phyloP scores from a whole-genome alignment of 768 basidiomycete genomes.

The Chalciporus sphaerocephalus region DNA sequence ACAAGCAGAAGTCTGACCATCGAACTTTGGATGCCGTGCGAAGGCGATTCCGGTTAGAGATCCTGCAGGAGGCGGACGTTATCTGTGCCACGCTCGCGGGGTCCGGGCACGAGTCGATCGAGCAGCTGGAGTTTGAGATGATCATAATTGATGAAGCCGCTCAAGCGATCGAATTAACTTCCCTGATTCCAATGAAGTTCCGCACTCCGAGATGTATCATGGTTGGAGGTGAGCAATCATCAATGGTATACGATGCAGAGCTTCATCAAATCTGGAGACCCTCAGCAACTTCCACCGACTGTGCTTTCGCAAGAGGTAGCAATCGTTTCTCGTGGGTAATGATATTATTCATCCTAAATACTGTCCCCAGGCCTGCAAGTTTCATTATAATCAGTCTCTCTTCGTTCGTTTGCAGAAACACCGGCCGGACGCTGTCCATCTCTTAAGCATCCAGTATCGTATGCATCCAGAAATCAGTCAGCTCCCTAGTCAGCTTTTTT shows the following conservation, averaged over 20 bases:
- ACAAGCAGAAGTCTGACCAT: conserved; percentile 75
- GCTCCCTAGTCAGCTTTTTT: conserved; percentile 87
- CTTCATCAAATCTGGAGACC: conserved; percentile 44
- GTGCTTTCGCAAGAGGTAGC: conserved; percentile 61
- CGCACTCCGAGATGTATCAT: conserved; percentile 78
- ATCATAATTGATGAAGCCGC: conserved; percentile 98
- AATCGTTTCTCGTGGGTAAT: conserved; percentile 16
- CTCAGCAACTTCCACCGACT: conserved; percentile 94
- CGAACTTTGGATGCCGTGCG: conserved; percentile 81
- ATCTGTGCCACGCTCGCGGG: conserved; percentile 94
- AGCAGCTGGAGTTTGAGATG: conserved; percentile 86
- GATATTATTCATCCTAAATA: conserved; percentile 12
- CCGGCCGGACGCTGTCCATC: conserved; percentile 77
- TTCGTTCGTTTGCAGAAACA: conserved; percentile 88
- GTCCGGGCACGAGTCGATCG: conserved; percentile 82
- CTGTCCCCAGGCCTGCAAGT: conserved; percentile 52
- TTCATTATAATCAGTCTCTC: conserved; percentile 82
- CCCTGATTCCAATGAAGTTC: conserved; percentile 92
- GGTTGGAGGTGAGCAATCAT: conserved; percentile 66
- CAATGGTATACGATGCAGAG: not conserved
- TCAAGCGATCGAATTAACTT: conserved; percentile 92
- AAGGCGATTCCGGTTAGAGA: conserved; percentile 65
- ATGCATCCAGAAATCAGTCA: conserved; percentile 97
- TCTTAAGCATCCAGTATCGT: conserved; percentile 97
- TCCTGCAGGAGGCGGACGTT: conserved; percentile 87